A percentile compares a stretch with the other conserved stretches of the same genome.
Evolutionary conservation across 1,284 basidiomycete genomes (phyloP).

Genomic region (Psilocybe mexicana): DNA sequence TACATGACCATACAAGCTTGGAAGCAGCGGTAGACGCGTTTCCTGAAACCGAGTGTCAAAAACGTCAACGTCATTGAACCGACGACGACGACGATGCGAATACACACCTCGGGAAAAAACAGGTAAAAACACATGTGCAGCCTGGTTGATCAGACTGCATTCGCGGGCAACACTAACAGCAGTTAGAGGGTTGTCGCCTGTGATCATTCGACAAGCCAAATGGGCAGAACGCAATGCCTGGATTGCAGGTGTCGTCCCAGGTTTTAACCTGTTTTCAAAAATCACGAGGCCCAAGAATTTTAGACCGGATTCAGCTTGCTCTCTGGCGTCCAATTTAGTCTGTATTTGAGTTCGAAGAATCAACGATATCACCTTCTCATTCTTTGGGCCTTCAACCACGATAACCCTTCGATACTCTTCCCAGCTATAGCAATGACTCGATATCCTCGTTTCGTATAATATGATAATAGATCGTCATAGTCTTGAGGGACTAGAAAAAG

Average conservation of each 20-base stretch:
- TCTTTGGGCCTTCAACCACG: slow-evolving; percentile 97
- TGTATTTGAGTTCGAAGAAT: slow-evolving; percentile 1
- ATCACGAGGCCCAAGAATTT: slow-evolving; percentile 96
- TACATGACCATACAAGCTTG: slow-evolving; percentile 87
- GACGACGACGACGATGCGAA: not conserved
- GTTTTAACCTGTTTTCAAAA: slow-evolving; percentile 98
- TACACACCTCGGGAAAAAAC: slow-evolving; percentile 71
- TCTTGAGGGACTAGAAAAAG: slow-evolving; percentile 81
- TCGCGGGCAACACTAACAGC: slow-evolving; percentile 97
- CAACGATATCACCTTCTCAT: slow-evolving; percentile 77
- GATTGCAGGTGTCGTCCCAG: slow-evolving; percentile 91
- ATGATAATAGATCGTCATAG: slow-evolving; percentile 95
- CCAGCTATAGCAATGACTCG: slow-evolving; percentile 98
- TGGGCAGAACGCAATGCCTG: slow-evolving; percentile 88
- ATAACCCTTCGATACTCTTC: slow-evolving; percentile 90
- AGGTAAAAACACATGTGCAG: slow-evolving; percentile 91
- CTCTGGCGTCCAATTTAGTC: slow-evolving; percentile 47
- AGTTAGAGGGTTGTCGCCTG: slow-evolving; percentile 96
- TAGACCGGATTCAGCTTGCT: slow-evolving; percentile 91
- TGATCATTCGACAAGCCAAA: slow-evolving; percentile 96
- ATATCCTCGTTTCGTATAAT: slow-evolving; percentile 97
- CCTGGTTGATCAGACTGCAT: slow-evolving; percentile 87
- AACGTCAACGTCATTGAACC: not conserved
- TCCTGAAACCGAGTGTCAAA: slow-evolving; percentile 36
- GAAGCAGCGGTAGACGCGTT: slow-evolving; percentile 63